Base-by-base conservation (phyloP, 768 basidiomycete species). In the Mycena alexandri region DNA sequence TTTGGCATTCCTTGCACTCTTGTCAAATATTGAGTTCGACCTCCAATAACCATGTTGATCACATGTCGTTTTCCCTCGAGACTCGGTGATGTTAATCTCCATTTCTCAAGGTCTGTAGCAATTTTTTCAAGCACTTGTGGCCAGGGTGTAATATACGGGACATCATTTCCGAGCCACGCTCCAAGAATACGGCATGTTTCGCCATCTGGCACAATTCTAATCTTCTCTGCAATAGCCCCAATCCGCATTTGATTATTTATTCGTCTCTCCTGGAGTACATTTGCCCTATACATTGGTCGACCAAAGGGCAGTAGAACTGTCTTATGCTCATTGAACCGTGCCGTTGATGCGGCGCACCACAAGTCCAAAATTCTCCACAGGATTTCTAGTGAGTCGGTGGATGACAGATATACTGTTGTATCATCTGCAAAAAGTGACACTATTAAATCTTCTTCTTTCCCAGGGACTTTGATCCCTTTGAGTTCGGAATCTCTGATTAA, bases 281-380 rank as follows among this genome's bases (percentile, higher is more conserved):
- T 60, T 22, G 11, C 7, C 4, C 58, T 44, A 50, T 48, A 60
- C 4, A 6, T 0, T 13, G 44, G 1, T 21, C 46, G n/a, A 5
- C 58, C 44, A 60, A 60, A 50, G 14, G 58, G 58, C 7, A 38
- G 21, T 6, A 50, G 2, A 12, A 60, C 36, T 5, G 58, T 85
- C 68, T 86, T 86, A 0, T 64, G 53, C 0, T 69, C 56, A 51
- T 84, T 86, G 67, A 85, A 85, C 54, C 79, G 80, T 0, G 82
- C 83, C 0, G 76, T 71, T 19, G 80, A 80, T 17, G 77, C 81
- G 0, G 25, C 34, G 63, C 81, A 86, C 84, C 84, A 86, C 0
- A n/a, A n/a, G n/a, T n/a, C n/a, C n/a, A n/a, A n/a, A n/a, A n/a
- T n/a, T n/a, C n/a, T n/a, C n/a, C n/a, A n/a, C n/a, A n/a, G n/a